Base-by-base conservation (phyloP, 495 filamentous ascomycete genomes). In the Thermothielavioides terrestris region DNA sequence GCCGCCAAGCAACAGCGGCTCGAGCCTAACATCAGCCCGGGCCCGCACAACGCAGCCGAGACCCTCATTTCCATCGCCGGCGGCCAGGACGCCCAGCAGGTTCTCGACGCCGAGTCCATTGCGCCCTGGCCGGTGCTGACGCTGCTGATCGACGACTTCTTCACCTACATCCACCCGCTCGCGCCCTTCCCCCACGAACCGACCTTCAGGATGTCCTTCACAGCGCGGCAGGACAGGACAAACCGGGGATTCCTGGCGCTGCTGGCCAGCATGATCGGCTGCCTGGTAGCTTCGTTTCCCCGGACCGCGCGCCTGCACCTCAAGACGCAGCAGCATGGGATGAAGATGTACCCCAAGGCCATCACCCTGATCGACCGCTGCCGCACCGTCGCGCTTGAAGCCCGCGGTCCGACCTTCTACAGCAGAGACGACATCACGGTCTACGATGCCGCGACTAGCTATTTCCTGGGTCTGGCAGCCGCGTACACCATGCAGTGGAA, bases 121-220 rank as follows among this genome's bases (percentile, higher is more conserved):
- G 88, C 86, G 50, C 78, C 86, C 0, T 62, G 81, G 56, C 65
- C 77, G 26, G 77, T 84, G 0, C 66, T 94, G 36, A 71, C 80
- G 37, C 68, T 80, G 3, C 73, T 94, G 6, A 71, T 95, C 11
- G 85, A 91, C 61, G 89, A 95, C 68, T 94, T 86, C 68, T 94
- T 94, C 60, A 89, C 81, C 7, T 91, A 89, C 61, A 88, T 94
- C 46, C 85, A 95, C 59, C 89, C 89, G 1, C 70, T 95, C n/a
- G 75, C 81, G 27, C 89, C 89, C 0, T 78, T 95, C 41, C 89
- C 89, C 0, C 89, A 95, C 63, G 86, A 94, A 53, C 85, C 84
- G 0, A 81, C 83, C n/a, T 94, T 94, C 55, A 78, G 87, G 27
- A 74, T 77, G 46, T 81, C 84, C 3, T 84, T 91, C 58, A 70